A percentile compares a stretch with the other conserved stretches of the same genome.
Evolutionary conservation across 2,329 filamentous ascomycete species (phyloP).

Genomic region (Microdochium paspali): DNA sequence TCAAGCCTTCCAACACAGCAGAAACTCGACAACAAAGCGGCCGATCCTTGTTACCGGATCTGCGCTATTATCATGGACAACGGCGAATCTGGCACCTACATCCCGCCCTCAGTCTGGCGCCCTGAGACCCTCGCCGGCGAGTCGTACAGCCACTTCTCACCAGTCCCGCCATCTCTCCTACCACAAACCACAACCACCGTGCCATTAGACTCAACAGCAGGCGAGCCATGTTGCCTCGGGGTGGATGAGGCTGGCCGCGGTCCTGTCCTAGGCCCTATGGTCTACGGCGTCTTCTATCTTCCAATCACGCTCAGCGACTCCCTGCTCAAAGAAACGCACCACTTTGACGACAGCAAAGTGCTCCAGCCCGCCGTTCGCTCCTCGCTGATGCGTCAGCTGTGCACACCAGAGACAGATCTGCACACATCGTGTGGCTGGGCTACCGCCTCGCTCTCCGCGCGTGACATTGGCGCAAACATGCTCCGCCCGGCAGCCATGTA

Average conservation of each 20-base stretch:
- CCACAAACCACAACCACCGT: slow-evolving; percentile 22
- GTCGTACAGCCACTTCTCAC: slow-evolving; percentile 64
- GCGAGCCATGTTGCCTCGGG: slow-evolving; percentile 65
- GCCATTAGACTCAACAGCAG: slow-evolving; percentile 13
- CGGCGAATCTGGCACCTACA: slow-evolving; percentile 32
- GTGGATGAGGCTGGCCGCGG: slow-evolving; percentile 92
- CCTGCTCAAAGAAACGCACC: slow-evolving; percentile 68
- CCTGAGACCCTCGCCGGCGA: slow-evolving; percentile 49
- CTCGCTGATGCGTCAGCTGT: slow-evolving; percentile 59
- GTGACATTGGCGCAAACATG: slow-evolving; percentile 75
- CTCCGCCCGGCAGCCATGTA: slow-evolving; percentile 54
- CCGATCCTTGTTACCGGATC: too few relatives aligned
- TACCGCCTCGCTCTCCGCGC: slow-evolving; percentile 68
- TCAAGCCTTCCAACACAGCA: too few relatives aligned
- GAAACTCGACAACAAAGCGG: too few relatives aligned
- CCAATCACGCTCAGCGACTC: slow-evolving; percentile 62
- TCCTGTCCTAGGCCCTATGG: slow-evolving; percentile 79
- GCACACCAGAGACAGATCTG: slow-evolving; percentile 29
- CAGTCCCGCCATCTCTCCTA: slow-evolving; percentile 53
- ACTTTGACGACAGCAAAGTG: slow-evolving; percentile 93
- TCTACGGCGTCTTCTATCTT: slow-evolving; percentile 65
- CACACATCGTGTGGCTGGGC: slow-evolving; percentile 63
- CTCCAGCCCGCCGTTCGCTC: slow-evolving; percentile 74
- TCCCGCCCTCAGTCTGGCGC: slow-evolving; percentile 60
- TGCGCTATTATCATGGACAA: slow-evolving; percentile 10